Percentiles rank a stretch among this genome's conserved stretches.
Conservation (phyloP, 768 basidiomycete genomes). For the Auriculariales sp. region DNA sequence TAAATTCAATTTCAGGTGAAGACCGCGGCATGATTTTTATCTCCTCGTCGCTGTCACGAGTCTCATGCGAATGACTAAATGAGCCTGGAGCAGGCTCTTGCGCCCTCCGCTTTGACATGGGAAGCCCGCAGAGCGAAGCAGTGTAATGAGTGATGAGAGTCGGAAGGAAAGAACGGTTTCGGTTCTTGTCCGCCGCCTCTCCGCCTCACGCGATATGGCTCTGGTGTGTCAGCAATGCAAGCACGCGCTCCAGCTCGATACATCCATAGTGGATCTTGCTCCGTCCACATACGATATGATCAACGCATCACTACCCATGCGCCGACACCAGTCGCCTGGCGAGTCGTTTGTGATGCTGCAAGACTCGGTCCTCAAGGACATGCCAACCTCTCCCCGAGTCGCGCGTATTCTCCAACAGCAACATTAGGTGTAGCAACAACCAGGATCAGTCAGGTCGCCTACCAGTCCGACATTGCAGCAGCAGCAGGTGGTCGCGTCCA, state of each 20-base stretch:
- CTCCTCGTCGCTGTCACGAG: neutral
- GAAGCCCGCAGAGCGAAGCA: too few species aligned
- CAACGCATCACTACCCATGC: slow-evolving; percentile 48
- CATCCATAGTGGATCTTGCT: slow-evolving; percentile 75
- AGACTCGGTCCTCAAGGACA: slow-evolving; percentile 62
- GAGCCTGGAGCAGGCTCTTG: neutral
- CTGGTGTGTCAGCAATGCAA: slow-evolving; percentile 77
- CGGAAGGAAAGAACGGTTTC: neutral
- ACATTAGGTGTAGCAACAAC: neutral
- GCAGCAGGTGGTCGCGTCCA: neutral
- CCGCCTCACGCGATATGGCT: too few species aligned
- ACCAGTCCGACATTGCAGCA: neutral
- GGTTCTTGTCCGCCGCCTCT: neutral
- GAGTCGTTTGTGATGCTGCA: slow-evolving; percentile 88
- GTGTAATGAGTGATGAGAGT: neutral
- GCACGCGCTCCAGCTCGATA: slow-evolving; percentile 83
- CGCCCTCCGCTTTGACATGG: neutral
- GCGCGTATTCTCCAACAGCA: neutral
- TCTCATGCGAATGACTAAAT: neutral
- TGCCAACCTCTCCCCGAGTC: slow-evolving; percentile 27
- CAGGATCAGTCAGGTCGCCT: neutral
- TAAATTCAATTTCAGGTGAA: too few species aligned
- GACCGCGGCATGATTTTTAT: too few species aligned
- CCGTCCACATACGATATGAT: slow-evolving; percentile 84
- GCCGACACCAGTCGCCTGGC: slow-evolving; percentile 37